Evolutionary conservation across 176 grass and related monocot species (phyloP), one percentile per base, ranked within the genome.

Genomic region (Leersia perrieri): DNA sequence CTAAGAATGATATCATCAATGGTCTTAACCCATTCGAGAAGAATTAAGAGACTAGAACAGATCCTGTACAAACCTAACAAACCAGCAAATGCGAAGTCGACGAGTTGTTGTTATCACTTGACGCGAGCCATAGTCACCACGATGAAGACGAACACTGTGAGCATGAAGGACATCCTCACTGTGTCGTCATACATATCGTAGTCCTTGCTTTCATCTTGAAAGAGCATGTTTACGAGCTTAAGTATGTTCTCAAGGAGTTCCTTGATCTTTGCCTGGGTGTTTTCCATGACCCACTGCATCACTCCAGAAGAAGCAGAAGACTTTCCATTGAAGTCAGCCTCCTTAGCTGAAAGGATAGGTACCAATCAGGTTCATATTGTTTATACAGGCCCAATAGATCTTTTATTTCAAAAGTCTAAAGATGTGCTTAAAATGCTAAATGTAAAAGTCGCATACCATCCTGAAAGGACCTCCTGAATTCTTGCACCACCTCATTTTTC

Each of bases 131-230:
- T 29, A 16, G 92, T 89, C 28, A 97, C 89, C 49, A 97, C 85
- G 4, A 97, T 84, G 80, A 97, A 97, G 61, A 97, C 85, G 5
- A 94, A 81, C 13, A 97, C 89, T 1, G 89, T 84, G 29, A 97
- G 89, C 91, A 97, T 84, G 74, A 97, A 91, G 12, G 91, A 94
- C 45, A 93, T 86, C 25, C 82, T 91, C 85, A 94, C 82, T 25
- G 78, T 32, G 63, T 90, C 85, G 45, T 89, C 60, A 30, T 83
- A 88, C 8, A 76, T 30, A 74, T 87, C 74, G 0, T 36, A 80
- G 41, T 88, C 60, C 39, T 73, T 20, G 60, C 61, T 82, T 32
- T 53, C 69, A 12, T 42, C 65, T 69, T 80, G 84, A 76, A 94
- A 89, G 30, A 94, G 73, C 13, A 49, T 77, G 31, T 88, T 83